These are phyloP conservation scores for Mallotus nudiflorus DNA, from an alignment of 345 rosid genomes.

Conservation along the genomic window DNA sequence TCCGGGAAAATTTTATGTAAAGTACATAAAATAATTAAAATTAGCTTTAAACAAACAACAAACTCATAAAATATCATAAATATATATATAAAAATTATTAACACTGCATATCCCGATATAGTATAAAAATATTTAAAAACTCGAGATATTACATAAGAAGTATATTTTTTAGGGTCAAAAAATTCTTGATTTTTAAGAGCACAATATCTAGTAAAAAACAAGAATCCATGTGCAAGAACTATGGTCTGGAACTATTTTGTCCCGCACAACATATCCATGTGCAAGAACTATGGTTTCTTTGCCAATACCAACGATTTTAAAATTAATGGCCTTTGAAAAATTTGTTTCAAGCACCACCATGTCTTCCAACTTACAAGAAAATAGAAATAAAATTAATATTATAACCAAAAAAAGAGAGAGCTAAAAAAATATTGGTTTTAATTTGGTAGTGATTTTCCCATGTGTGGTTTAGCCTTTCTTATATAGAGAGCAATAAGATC, in stretches of 20 bases:
- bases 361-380: too few species aligned
- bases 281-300: slow-evolving; percentile 31
- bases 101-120: too few species aligned
- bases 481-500: slow-evolving; percentile 15
- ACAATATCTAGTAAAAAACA: slow-evolving; percentile 74
- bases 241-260: slow-evolving; percentile 39
- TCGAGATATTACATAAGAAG: too few species aligned
- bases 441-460: background rate
- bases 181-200: slow-evolving; percentile 51
- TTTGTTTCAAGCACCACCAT: slow-evolving; percentile 45
- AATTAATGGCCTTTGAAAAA: slow-evolving; percentile 57
- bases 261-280: slow-evolving; percentile 61
- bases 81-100: too few species aligned
- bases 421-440: background rate
- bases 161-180: slow-evolving; percentile 56
- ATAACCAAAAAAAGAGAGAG: too few species aligned
- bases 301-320: slow-evolving; percentile 49
- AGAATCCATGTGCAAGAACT: slow-evolving; percentile 47
- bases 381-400: too few species aligned
- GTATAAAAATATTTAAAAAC: too few species aligned
- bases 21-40: too few species aligned
- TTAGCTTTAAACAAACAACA: too few species aligned
- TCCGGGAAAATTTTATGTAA: too few species aligned
- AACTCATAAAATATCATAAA: too few species aligned
- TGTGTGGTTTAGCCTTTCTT: background rate